Evolutionary conservation across 129 eudicot species (phyloP).

Genomic region (Artemisia argyi): DNA sequence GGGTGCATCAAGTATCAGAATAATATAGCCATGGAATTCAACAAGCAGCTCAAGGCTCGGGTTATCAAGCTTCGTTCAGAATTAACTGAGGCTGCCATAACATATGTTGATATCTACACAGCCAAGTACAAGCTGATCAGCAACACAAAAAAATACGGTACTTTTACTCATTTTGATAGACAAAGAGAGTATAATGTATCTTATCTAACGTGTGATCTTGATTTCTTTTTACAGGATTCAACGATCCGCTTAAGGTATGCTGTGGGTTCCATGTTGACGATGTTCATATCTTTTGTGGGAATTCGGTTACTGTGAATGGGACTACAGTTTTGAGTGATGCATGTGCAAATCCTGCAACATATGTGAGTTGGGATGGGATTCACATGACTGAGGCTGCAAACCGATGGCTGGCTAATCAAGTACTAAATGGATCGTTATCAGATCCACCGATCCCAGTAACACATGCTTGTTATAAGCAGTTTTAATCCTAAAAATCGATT

Average conservation of each 20-base stretch:
- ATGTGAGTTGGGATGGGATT: slow-evolving; percentile 64
- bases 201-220: neutral
- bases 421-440: slow-evolving; percentile 15
- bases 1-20: slow-evolving; percentile 62
- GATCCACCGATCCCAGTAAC: slow-evolving; percentile 11
- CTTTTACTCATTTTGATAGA: neutral
- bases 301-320: slow-evolving; percentile 42
- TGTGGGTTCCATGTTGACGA: slow-evolving; percentile 48
- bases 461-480: slow-evolving; percentile 7
- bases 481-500: neutral
- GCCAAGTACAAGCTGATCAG: slow-evolving; percentile 64
- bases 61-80: slow-evolving; percentile 45
- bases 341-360: slow-evolving; percentile 42
- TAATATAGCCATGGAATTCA: slow-evolving; percentile 53
- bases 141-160: slow-evolving; percentile 44
- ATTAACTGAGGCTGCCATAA: slow-evolving; percentile 54
- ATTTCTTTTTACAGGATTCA: slow-evolving; percentile 50
- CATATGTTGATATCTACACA: slow-evolving; percentile 55
- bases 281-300: slow-evolving; percentile 49
- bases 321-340: slow-evolving; percentile 42
- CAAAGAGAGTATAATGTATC: neutral
- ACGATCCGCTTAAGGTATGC: slow-evolving; percentile 52
- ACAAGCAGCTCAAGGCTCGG: slow-evolving; percentile 49
- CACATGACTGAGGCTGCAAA: slow-evolving; percentile 72
- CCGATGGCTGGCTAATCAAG: slow-evolving; percentile 54